Evolutionary conservation across 306 rosid genomes (phyloP).

Genomic region (Calophaca sinica): DNA sequence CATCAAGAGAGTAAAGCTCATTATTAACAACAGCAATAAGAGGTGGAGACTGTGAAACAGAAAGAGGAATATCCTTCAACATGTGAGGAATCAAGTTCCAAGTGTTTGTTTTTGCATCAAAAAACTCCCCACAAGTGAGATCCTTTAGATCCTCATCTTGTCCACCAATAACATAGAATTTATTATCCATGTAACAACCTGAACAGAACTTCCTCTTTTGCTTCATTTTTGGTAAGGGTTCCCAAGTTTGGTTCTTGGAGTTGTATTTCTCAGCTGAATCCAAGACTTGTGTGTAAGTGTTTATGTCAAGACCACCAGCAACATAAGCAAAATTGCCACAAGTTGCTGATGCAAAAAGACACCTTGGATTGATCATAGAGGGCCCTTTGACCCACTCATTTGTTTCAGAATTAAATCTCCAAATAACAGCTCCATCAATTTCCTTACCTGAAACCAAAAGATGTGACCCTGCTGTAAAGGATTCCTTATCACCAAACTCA

Average conservation of each 20-base stretch:
- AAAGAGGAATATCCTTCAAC: conserved; percentile 53
- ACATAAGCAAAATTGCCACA: conserved; percentile 67
- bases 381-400: conserved; percentile 78
- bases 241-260: conserved; percentile 61
- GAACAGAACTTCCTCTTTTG: conserved; percentile 65
- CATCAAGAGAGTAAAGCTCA: conserved; percentile 68
- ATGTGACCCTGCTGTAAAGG: conserved; percentile 80
- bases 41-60: conserved; percentile 63
- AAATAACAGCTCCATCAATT: conserved; percentile 60
- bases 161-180: conserved; percentile 83
- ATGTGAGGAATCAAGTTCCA: conserved; percentile 74
- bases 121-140: conserved; percentile 71
- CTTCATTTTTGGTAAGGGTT: conserved; percentile 71
- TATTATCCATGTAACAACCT: conserved; percentile 79
- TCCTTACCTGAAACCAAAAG: conserved; percentile 78
- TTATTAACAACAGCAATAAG: conserved; percentile 76
- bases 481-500: conserved; percentile 67
- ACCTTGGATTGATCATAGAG: conserved; percentile 72
- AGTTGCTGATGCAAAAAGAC: conserved; percentile 82
- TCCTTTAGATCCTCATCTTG: conserved; percentile 55
- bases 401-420: conserved; percentile 63
- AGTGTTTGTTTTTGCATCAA: conserved; percentile 55
- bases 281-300: conserved; percentile 44
- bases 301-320: conserved; percentile 74
- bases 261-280: conserved; percentile 75